phyloP scores from a whole-genome alignment of 352 stramenopile species.

The Lagenidium giganteum region DNA sequence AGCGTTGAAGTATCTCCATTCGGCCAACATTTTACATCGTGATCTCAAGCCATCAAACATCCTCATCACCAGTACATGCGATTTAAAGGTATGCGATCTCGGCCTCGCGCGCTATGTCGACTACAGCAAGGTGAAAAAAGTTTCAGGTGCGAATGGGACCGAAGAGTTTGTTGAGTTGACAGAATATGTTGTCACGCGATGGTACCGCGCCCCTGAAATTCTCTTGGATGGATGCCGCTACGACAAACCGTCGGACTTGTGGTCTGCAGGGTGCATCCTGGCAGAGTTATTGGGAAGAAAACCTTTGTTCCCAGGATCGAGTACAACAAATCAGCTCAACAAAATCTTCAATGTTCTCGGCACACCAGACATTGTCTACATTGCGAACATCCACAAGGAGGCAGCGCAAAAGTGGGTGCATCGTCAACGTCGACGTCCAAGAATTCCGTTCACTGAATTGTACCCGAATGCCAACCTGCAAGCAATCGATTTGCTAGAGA shows the following conservation, averaged over 20 bases:
- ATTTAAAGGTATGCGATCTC: slow-evolving; percentile 95
- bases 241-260: slow-evolving; percentile 71
- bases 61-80: slow-evolving; percentile 95
- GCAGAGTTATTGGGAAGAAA: slow-evolving; percentile 92
- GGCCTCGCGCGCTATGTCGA: slow-evolving; percentile 84
- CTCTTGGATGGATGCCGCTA: slow-evolving; percentile 88
- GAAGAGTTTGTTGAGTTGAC: slow-evolving; percentile 66
- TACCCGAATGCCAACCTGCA: slow-evolving; percentile 71
- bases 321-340: slow-evolving; percentile 95
- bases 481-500: slow-evolving; percentile 68
- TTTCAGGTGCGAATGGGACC: slow-evolving; percentile 15
- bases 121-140: slow-evolving; percentile 46
- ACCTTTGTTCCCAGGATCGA: slow-evolving; percentile 95
- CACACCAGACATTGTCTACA: slow-evolving; percentile 69
- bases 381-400: slow-evolving; percentile 62
- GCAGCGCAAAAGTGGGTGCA: slow-evolving; percentile 67
- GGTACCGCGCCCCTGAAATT: slow-evolving; percentile 86
- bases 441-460: slow-evolving; percentile 67
- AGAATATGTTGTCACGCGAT: slow-evolving; percentile 75
- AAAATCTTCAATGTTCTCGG: slow-evolving; percentile 95
- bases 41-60: slow-evolving; percentile 96
- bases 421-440: slow-evolving; percentile 40
- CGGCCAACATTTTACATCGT: slow-evolving; percentile 94
- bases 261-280: slow-evolving; percentile 94
- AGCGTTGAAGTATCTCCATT: slow-evolving; percentile 97